Percentiles rank a stretch among this genome's conserved stretches.
These are phyloP conservation scores for Lipomyces yarrowii DNA, from an alignment of 1,139 yeast species.

Conservation along the genomic window DNA sequence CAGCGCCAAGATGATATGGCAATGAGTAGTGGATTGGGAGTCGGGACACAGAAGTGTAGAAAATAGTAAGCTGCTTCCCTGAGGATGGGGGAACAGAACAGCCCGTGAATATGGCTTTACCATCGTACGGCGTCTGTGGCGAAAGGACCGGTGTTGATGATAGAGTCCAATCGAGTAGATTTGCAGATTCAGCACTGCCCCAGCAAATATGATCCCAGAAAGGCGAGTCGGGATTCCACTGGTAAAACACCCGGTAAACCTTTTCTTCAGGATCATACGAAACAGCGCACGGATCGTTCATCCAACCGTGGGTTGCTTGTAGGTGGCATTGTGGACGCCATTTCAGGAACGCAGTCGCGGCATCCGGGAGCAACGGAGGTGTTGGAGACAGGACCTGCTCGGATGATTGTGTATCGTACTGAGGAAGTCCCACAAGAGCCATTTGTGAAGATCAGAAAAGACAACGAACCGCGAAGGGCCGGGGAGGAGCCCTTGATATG, in stretches of 20 bases:
- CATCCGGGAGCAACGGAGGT: background rate
- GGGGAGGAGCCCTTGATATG: background rate
- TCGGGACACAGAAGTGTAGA: conserved; percentile 8
- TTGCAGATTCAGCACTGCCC: conserved; percentile 10
- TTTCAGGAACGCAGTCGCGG: background rate
- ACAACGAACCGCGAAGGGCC: background rate
- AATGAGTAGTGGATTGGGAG: conserved; percentile 16
- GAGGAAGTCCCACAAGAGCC: background rate
- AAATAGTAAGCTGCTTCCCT: conserved; percentile 1
- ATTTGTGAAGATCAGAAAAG: background rate
- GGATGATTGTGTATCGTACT: background rate
- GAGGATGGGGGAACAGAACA: conserved; percentile 6
- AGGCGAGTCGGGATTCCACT: conserved; percentile 12
- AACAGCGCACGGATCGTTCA: conserved; percentile 15
- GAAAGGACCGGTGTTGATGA: conserved; percentile 1
- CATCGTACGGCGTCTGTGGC: conserved; percentile 9
- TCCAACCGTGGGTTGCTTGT: conserved; percentile 9
- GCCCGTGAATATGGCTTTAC: conserved; percentile 15
- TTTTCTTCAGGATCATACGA: conserved; percentile 1
- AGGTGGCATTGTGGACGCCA: conserved; percentile 16
- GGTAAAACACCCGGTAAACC: conserved; percentile 7
- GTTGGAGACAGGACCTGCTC: background rate
- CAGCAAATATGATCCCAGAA: conserved; percentile 13
- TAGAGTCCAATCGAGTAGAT: conserved; percentile 7
- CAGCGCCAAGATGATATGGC: conserved; percentile 11